A percentile compares a stretch with the other conserved stretches of the same genome.
Evolutionary conservation across 352 stramenopile species (phyloP).

Genomic region (Phytophthora nicotianae): DNA sequence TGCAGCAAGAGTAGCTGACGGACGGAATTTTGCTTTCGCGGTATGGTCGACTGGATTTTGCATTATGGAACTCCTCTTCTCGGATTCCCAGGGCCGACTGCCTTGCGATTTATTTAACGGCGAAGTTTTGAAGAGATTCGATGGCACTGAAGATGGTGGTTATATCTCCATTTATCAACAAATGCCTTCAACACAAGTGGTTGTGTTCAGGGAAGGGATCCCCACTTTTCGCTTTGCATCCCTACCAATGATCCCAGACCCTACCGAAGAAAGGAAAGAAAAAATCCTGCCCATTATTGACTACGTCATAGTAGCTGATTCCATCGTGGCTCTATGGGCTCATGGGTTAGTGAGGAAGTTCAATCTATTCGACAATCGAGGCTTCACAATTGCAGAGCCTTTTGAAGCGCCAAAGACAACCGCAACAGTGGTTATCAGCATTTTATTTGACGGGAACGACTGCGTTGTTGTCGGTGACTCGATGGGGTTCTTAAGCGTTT

Average conservation of each 20-base stretch:
- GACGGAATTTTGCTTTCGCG: conserved; percentile 35
- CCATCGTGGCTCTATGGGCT: conserved; percentile 38
- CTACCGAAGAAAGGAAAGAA: conserved; percentile 1
- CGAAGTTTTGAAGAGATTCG: conserved; percentile 29
- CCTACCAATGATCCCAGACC: conserved; percentile 6
- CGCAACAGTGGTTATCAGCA: conserved; percentile 22
- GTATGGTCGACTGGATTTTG: conserved; percentile 50
- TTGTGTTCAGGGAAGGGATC: conserved; percentile 29
- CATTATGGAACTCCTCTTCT: conserved; percentile 43
- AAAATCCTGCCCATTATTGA: conserved; percentile 20
- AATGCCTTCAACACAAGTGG: conserved; percentile 33
- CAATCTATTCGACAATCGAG: conserved; percentile 34
- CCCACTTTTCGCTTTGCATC: conserved; percentile 25
- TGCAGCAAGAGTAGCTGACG: conserved; percentile 13
- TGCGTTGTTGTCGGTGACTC: conserved; percentile 31
- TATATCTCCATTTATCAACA: conserved; percentile 39
- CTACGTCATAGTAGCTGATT: conserved; percentile 28
- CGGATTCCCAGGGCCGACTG: conserved; percentile 29
- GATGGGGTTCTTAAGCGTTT: conserved; percentile 20
- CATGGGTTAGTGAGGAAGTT: conserved; percentile 40
- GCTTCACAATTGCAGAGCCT: conserved; percentile 30
- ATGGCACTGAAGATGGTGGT: neutral
- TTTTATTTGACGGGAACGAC: conserved; percentile 14
- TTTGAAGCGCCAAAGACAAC: conserved; percentile 13
- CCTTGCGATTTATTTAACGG: conserved; percentile 23